Evolutionary conservation across 768 basidiomycete genomes (phyloP).

Genomic region (Lentinula guzmanii): DNA sequence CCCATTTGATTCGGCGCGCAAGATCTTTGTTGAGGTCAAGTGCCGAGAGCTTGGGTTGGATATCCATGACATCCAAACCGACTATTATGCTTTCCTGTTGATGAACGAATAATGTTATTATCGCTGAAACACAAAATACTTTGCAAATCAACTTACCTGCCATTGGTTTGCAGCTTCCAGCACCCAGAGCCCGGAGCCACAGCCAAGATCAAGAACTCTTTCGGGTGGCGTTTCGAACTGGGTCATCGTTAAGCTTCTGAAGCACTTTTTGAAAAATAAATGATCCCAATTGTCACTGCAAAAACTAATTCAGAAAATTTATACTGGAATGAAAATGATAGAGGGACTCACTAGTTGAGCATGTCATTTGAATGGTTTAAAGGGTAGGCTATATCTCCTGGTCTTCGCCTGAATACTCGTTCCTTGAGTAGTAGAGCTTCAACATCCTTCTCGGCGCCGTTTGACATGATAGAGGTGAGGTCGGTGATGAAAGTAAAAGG

Average conservation of each 20-base stretch:
- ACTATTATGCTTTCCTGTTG: constrained; percentile 47
- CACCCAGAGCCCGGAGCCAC: constrained; percentile 67
- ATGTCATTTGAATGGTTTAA: constrained; percentile 41
- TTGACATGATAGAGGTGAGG: constrained; percentile 16
- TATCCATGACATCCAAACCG: constrained; percentile 51
- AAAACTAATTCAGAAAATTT: constrained; percentile 4
- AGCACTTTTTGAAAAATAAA: constrained; percentile 52
- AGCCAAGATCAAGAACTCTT: constrained; percentile 62
- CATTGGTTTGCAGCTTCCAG: constrained; percentile 64
- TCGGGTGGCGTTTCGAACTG: constrained; percentile 45
- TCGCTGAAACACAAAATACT: background rate
- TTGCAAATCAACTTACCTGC: constrained; percentile 37
- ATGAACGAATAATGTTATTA: constrained; percentile 2
- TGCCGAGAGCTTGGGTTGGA: constrained; percentile 45
- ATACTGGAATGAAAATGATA: background rate
- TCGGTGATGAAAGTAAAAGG: constrained; percentile 9
- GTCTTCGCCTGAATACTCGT: constrained; percentile 33
- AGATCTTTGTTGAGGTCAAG: constrained; percentile 31
- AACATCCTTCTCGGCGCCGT: constrained; percentile 34
- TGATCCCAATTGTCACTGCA: constrained; percentile 68
- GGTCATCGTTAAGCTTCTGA: constrained; percentile 45
- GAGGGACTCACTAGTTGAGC: constrained; percentile 45
- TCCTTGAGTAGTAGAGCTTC: constrained; percentile 36
- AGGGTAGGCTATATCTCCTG: constrained; percentile 52
- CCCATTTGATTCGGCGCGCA: constrained; percentile 52